Percentiles rank a stretch among this genome's conserved stretches.
phyloP scores from a whole-genome alignment of 768 basidiomycete species.

The Galerina marginata region DNA sequence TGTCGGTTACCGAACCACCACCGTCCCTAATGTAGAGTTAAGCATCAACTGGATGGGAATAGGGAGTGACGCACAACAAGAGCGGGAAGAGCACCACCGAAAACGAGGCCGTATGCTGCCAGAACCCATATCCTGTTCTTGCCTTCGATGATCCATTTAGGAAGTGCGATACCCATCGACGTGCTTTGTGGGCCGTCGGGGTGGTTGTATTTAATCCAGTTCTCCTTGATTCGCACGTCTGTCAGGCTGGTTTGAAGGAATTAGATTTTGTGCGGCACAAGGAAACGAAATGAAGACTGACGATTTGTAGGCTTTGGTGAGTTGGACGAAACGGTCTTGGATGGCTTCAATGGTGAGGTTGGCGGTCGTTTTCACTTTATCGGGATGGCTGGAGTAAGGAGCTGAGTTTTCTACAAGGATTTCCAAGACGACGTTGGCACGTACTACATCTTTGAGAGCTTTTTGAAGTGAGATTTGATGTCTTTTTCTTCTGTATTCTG shows the following conservation, averaged over 20 bases:
- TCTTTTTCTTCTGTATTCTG: slow-evolving; percentile 82
- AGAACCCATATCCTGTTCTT: slow-evolving; percentile 93
- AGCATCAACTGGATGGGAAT: slow-evolving; percentile 21
- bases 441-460: slow-evolving; percentile 86
- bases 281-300: slow-evolving; percentile 39
- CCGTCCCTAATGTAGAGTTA: slow-evolving; percentile 56
- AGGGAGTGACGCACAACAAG: slow-evolving; percentile 61
- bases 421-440: slow-evolving; percentile 19
- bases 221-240: slow-evolving; percentile 90
- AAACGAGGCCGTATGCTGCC: slow-evolving; percentile 83
- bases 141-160: slow-evolving; percentile 90
- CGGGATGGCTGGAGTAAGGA: slow-evolving; percentile 75
- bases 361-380: slow-evolving; percentile 85
- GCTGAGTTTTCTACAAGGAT: too few species aligned
- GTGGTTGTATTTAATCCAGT: slow-evolving; percentile 88
- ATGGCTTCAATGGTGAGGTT: slow-evolving; percentile 90
- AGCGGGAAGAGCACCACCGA: slow-evolving; percentile 85
- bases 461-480: slow-evolving; percentile 95
- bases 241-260: slow-evolving; percentile 64
- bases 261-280: neutral
- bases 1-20: slow-evolving; percentile 97
- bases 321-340: slow-evolving; percentile 83
- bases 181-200: slow-evolving; percentile 97
- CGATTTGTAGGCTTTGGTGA: slow-evolving; percentile 99
- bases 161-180: slow-evolving; percentile 93